Base-by-base conservation (phyloP, 352 stramenopile genomes). In the Pythium rishiriense region DNA sequence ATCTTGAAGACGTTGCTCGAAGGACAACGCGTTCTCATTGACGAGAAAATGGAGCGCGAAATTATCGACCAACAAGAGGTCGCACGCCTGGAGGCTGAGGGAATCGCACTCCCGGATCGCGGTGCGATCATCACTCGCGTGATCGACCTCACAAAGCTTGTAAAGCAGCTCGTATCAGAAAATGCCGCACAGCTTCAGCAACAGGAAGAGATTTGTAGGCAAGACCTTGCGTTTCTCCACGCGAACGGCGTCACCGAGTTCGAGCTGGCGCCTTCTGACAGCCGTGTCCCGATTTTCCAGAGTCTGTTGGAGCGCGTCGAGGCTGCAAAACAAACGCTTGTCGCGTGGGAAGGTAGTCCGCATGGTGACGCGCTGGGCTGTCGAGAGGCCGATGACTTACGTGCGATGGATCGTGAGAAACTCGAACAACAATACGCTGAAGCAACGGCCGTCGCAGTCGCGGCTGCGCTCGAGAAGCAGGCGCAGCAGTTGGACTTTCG, bases 11-110 rank as follows among this genome's bases (percentile, higher is more conserved):
- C 66, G 33, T 76, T 90, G 24, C 59, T 90, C 2, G 64, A 72
- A 4, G 68, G 67, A 0, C 81, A 86, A 33, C 75, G 73, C 43
- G 58, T 66, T 10, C 54, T 88, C 31, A 83, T 86, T 7, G 81
- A 90, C 15, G 81, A 88, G 48, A 85, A 84, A 50, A 72, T 87
- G 67, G 66, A 85, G 63, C 69, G 78, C 0, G 76, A 90, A 37
- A 47, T 85, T 8, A 57, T 68, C 19, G 15, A 71, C 1, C 70
- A 66, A 35, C 68, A 66, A 24, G 73, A 85, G 49, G 69, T 63
- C 10, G 69, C 58, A 6, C 76, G 72, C n/a, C 54, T 83, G 0
- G 63, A 70, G 48, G 56, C 58, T 5, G 55, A 87, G 26, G 65
- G 57, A 11, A 43, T 78, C 19, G 9, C 24, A 3, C 62, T 76